Conservation (phyloP, 176 grass and related monocot species). For the Avena eriantha region DNA sequence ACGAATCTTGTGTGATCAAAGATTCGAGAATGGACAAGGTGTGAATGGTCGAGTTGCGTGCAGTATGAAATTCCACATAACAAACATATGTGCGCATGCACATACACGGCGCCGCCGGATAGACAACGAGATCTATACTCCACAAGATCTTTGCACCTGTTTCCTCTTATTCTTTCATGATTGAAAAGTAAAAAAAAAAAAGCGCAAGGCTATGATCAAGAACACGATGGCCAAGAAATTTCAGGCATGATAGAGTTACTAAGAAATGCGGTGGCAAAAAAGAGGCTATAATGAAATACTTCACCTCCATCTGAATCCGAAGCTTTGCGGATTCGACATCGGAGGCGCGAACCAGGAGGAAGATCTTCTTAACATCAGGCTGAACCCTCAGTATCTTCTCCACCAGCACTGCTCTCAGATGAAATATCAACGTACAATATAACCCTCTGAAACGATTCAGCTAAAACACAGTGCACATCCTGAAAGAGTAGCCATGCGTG, state of each 20-base stretch:
- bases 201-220: not conserved
- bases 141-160: not conserved
- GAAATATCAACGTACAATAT: not conserved
- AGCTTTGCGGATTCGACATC: not conserved
- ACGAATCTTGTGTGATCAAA: not conserved
- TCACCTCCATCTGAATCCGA: constrained; percentile 32
- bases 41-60: not conserved
- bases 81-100: not conserved
- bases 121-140: not conserved
- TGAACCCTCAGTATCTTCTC: constrained; percentile 6
- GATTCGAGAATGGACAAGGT: not conserved
- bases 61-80: not conserved
- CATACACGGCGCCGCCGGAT: too few species aligned
- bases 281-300: not conserved
- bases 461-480: not conserved
- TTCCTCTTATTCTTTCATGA: not conserved
- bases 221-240: not conserved
- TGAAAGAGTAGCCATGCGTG: not conserved
- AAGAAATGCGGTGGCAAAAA: not conserved
- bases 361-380: not conserved
- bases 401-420: not conserved
- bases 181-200: not conserved
- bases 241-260: not conserved
- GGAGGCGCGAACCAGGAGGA: not conserved
- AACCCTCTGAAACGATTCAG: not conserved